Evolutionary conservation across 768 basidiomycete species (phyloP).

Genomic region (Auricularia heimuer): DNA sequence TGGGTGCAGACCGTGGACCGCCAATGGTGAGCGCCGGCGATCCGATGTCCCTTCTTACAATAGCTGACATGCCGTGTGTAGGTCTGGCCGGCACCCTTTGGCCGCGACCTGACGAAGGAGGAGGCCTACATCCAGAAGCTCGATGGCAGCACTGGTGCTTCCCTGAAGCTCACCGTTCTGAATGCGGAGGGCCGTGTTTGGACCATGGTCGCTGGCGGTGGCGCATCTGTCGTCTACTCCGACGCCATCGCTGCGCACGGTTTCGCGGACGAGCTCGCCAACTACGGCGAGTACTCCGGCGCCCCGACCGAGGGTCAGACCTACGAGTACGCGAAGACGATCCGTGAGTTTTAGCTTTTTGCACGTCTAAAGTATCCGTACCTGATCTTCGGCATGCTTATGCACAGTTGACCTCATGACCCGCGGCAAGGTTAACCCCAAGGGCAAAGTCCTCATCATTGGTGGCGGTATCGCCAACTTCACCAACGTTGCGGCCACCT

Average conservation of each 20-base stretch:
- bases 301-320: slow-evolving; percentile 98
- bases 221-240: slow-evolving; percentile 59
- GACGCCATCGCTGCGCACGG: slow-evolving; percentile 87
- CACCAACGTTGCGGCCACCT: slow-evolving; percentile 97
- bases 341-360: slow-evolving; percentile 44
- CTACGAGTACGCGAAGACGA: slow-evolving; percentile 98
- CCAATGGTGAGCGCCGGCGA: slow-evolving; percentile 56
- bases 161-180: slow-evolving; percentile 93
- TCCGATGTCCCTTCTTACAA: not conserved
- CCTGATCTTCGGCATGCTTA: not conserved
- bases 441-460: slow-evolving; percentile 98
- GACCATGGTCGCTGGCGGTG: slow-evolving; percentile 99
- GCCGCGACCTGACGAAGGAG: slow-evolving; percentile 95
- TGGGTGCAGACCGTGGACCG: slow-evolving; percentile 83
- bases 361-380: slow-evolving; percentile 6
- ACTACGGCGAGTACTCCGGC: slow-evolving; percentile 99
- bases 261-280: slow-evolving; percentile 94
- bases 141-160: slow-evolving; percentile 93
- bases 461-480: slow-evolving; percentile 99
- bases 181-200: slow-evolving; percentile 93
- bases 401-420: slow-evolving; percentile 81
- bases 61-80: not conserved
- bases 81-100: slow-evolving; percentile 90
- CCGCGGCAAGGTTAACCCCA: slow-evolving; percentile 57
- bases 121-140: slow-evolving; percentile 99